These are phyloP conservation scores for Mycosphaerella sp. DNA, from an alignment of 2,329 filamentous ascomycete genomes.

Conservation along the genomic window DNA sequence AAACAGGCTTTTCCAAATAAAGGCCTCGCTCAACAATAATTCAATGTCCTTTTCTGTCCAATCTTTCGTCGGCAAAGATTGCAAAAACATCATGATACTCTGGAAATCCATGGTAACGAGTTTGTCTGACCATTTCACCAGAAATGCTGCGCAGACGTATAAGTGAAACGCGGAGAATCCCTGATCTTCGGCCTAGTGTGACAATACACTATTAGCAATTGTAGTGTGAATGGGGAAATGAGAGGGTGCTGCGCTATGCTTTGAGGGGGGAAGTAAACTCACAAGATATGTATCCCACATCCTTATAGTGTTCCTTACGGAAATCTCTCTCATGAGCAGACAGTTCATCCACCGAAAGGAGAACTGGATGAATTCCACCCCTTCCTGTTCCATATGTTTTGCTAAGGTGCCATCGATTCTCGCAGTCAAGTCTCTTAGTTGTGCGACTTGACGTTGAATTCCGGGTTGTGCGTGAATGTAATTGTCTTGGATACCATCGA, in stretches of 20 bases:
- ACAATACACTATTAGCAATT: conserved; percentile 1
- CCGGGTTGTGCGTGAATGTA: conserved; percentile 97
- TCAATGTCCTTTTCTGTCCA: conserved; percentile 99
- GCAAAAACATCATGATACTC: conserved; percentile 99
- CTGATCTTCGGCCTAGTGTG: conserved; percentile 83
- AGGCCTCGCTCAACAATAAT: conserved; percentile 88
- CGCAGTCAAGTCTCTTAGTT: conserved; percentile 80
- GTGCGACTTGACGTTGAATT: conserved; percentile 87
- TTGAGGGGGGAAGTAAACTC: conserved; percentile 34
- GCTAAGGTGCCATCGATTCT: conserved; percentile 79
- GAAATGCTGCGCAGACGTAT: conserved; percentile 94
- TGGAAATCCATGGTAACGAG: conserved; percentile 96
- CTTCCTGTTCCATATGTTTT: conserved; percentile 81
- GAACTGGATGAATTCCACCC: conserved; percentile 98
- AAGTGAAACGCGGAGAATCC: conserved; percentile 98
- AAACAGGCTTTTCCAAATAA: conserved; percentile 97
- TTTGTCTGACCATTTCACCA: conserved; percentile 97
- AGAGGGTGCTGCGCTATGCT: background rate
- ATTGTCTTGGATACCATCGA: conserved; percentile 99
- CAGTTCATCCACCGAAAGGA: conserved; percentile 99
- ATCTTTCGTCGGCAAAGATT: conserved; percentile 81
- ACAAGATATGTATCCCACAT: conserved; percentile 99
- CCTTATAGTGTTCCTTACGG: conserved; percentile 88
- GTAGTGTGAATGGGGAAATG: no score
- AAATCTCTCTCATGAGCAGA: conserved; percentile 94